Percentiles rank a stretch among this genome's conserved stretches.
phyloP scores from a whole-genome alignment of 1,284 basidiomycete species.

The Inonotus hispidus region DNA sequence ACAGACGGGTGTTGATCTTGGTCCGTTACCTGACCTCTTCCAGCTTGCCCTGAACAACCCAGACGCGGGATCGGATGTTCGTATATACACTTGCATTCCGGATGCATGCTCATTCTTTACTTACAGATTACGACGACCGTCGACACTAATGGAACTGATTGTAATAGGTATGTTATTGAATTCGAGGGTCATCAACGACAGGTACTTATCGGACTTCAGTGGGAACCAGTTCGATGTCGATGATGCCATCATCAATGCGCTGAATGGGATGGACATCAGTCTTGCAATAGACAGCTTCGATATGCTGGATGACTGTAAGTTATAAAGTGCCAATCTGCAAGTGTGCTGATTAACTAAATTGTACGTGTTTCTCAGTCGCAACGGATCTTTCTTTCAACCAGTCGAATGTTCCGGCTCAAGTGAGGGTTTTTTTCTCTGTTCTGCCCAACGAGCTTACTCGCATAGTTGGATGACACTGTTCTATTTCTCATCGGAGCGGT shows the following conservation, averaged over 20 bases:
- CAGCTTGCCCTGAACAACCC: constrained; percentile 52
- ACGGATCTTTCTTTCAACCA: constrained; percentile 64
- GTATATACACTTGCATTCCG: constrained; percentile 16
- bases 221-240: constrained; percentile 58
- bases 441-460: constrained; percentile 1
- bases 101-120: constrained; percentile 1
- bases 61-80: constrained; percentile 42
- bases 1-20: constrained; percentile 54
- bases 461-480: constrained; percentile 55
- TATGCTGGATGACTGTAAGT: constrained; percentile 57
- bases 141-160: constrained; percentile 46
- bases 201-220: constrained; percentile 28
- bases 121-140: constrained; percentile 50
- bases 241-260: constrained; percentile 56
- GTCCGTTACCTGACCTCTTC: constrained; percentile 58
- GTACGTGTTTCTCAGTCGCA: constrained; percentile 33
- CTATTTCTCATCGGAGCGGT: constrained; percentile 68
- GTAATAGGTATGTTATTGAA: constrained; percentile 41
- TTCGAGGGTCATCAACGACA: constrained; percentile 10
- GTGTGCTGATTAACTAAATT: not conserved
- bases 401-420: constrained; percentile 51
- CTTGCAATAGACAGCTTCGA: constrained; percentile 44
- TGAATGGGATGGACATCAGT: constrained; percentile 55
- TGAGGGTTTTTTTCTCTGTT: constrained; percentile 27
- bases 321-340: not conserved